phyloP scores from a whole-genome alignment of 1,139 yeast genomes.

The Taiozyma sp. region DNA sequence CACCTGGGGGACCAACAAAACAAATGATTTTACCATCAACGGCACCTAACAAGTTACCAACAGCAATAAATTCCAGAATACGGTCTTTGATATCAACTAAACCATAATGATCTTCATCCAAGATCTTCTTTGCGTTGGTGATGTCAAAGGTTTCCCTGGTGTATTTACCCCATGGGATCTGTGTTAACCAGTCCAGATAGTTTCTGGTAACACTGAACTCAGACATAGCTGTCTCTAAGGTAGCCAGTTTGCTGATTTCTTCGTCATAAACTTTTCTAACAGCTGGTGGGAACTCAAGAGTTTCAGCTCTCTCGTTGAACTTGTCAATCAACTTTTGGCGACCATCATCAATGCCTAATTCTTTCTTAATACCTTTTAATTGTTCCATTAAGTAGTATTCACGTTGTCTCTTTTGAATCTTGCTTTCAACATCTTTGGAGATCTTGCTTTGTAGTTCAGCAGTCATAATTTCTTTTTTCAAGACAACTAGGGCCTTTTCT shows the following conservation, averaged over 20 bases:
- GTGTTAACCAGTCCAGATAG: slow-evolving; percentile 90
- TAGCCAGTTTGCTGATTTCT: slow-evolving; percentile 73
- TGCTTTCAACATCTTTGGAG: slow-evolving; percentile 60
- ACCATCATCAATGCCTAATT: slow-evolving; percentile 81
- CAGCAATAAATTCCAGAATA: slow-evolving; percentile 75
- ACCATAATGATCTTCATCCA: slow-evolving; percentile 82
- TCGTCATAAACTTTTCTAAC: slow-evolving; percentile 84
- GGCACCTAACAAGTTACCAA: slow-evolving; percentile 78
- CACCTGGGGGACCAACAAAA: slow-evolving; percentile 98
- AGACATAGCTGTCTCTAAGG: slow-evolving; percentile 68
- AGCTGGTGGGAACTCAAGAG: slow-evolving; percentile 72
- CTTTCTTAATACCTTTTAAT: slow-evolving; percentile 75
- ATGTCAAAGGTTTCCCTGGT: slow-evolving; percentile 80
- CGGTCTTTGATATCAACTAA: slow-evolving; percentile 77
- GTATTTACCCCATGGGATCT: slow-evolving; percentile 90
- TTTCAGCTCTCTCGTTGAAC: slow-evolving; percentile 73
- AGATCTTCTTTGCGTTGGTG: slow-evolving; percentile 59
- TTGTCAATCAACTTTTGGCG: slow-evolving; percentile 76
- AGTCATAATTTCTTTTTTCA: slow-evolving; percentile 76
- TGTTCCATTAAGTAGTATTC: slow-evolving; percentile 66
- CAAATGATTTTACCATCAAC: slow-evolving; percentile 93
- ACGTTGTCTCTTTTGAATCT: slow-evolving; percentile 63
- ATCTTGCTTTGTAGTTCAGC: slow-evolving; percentile 64
- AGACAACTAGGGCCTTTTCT: slow-evolving; percentile 67
- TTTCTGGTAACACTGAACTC: slow-evolving; percentile 87